Evolutionary conservation across 2,329 filamentous ascomycete genomes (phyloP), one percentile per base, ranked within the genome.

Genomic region (Nannizziopsis arthrosporioides): DNA sequence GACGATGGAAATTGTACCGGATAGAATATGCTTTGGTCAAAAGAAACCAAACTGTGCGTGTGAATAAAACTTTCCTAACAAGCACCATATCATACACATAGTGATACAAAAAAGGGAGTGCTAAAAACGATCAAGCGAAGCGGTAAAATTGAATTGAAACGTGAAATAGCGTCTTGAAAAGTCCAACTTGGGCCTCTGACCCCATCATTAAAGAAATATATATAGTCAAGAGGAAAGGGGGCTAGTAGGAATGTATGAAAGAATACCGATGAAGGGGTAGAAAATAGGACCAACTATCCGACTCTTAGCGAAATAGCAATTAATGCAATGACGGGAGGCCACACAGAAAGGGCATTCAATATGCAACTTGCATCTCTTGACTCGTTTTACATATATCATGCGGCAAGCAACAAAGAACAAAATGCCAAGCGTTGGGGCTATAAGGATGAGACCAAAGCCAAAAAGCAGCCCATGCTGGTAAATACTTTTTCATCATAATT

Each of bases 71-170:
- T 12, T 14, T 34, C 31, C 10, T 39, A 44, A 34, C 2, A 41
- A 36, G n/a, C 30, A n/a, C n/a, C 22, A 22, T 45, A 45, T 45
- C 45, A 32, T 50, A 50, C 48, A 50, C 18, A 18, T 42, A 9
- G n/a, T 22, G 22, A 48, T 36, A 12, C 39, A 32, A 8, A 39
- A 48, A 31, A 37, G 15, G 18, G 35, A 37, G 8, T 30, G 36
- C 22, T 22, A 41, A 42, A 8, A 31, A 36, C 8, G n/a, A 31
- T 18, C 31, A 2, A 5, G 10, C 31, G 35, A 38, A 18, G 22
- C 22, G 3, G 22, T 27, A 7, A 7, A 27, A 27, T 27, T 27
- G 22, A 27, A 27, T 3, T 27, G 3, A 7, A 27, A 27, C 3
- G 22, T 7, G 22, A 27, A 27, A 27, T 27, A 27, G 22, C 7